Evolutionary conservation across 192 early-diverging fungal species (phyloP).

Genomic region (Dissophora globulifera): DNA sequence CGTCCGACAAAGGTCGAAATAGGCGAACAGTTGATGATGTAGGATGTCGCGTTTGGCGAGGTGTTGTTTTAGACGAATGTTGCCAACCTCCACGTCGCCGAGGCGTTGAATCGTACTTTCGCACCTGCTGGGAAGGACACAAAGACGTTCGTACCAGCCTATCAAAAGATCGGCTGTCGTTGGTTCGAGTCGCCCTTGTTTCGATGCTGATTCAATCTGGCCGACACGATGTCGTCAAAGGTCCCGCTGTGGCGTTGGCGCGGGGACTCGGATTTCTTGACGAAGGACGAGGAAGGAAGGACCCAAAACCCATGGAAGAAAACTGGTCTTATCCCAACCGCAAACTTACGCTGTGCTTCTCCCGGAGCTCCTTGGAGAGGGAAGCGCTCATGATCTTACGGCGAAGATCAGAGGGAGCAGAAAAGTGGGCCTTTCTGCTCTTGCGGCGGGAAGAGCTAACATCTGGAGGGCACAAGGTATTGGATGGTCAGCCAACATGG

Average conservation of each 20-base stretch:
- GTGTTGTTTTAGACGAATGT: too few species aligned
- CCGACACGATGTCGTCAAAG: too few species aligned
- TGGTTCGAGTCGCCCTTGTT: too few species aligned
- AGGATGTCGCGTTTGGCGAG: too few species aligned
- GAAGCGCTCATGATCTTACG: conserved; percentile 96
- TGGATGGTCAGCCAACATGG: conserved; percentile 24
- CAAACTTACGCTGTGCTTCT: conserved; percentile 89
- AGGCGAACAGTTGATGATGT: too few species aligned
- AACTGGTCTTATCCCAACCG: conserved; percentile 52
- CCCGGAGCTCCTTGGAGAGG: conserved; percentile 98
- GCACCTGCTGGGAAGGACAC: too few species aligned
- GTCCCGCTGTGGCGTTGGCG: neutral
- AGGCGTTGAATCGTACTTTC: too few species aligned
- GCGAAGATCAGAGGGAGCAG: conserved; percentile 92
- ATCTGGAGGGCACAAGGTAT: conserved; percentile 57
- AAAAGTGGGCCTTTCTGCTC: conserved; percentile 98
- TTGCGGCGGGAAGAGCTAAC: conserved; percentile 93
- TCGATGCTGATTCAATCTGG: too few species aligned
- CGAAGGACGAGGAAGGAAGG: conserved; percentile 1
- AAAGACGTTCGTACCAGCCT: too few species aligned
- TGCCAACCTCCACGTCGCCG: too few species aligned
- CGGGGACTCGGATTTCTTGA: neutral
- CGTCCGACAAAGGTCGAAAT: too few species aligned
- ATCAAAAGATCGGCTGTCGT: too few species aligned
- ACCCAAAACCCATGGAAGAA: conserved; percentile 12